Base-by-base conservation (phyloP, 1,139 yeast species). In the Suhomyces terraborum region DNA sequence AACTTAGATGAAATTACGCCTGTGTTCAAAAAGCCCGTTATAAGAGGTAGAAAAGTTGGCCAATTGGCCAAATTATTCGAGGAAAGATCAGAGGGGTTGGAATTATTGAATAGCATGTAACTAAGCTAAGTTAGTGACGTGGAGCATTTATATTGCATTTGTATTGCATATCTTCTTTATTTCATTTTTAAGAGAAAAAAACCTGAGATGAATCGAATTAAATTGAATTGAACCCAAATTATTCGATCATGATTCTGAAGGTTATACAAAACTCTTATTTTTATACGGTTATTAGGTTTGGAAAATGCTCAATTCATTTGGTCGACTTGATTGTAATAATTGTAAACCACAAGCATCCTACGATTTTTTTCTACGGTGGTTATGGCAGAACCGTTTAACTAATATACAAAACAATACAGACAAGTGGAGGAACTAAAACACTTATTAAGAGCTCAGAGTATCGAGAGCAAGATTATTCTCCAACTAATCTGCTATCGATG, bases 31-130 rank as follows among this genome's bases (percentile, higher is more conserved):
- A 69, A 70, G 37, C 78, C 81, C 1, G 80, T 75, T 5, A 71
- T 78, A 9, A 56, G 79, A 27, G 80, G 79, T 6, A 62, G 77
- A 32, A 79, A 75, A 57, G 84, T 79, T 2, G 72, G 79, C 16
- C 77, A 75, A 53, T 64, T 79, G 45, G 80, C 84, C 6, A 72
- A 67, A 42, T 56, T 79, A 38, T 79, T 74, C 50, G 84, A 79
- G 52, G 83, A 79, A 53, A 63, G 84, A 49, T 59, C 75, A 13
- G 72, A 74, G 51, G 83, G 81, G 4, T 59, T 78, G 39, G 75
- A 75, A 48, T 64, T 77, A 22, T 62, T 79, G 46, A 64, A 67
- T 41, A 59, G 62, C 30, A 59, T 71, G 62, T 65, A 55, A 48
- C 16, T 18, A 21, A 18, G 12, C 19, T 16, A 14, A n/a, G 4